phyloP scores from a whole-genome alignment of 768 basidiomycete genomes.

The Peribolospora kevripleyi region DNA sequence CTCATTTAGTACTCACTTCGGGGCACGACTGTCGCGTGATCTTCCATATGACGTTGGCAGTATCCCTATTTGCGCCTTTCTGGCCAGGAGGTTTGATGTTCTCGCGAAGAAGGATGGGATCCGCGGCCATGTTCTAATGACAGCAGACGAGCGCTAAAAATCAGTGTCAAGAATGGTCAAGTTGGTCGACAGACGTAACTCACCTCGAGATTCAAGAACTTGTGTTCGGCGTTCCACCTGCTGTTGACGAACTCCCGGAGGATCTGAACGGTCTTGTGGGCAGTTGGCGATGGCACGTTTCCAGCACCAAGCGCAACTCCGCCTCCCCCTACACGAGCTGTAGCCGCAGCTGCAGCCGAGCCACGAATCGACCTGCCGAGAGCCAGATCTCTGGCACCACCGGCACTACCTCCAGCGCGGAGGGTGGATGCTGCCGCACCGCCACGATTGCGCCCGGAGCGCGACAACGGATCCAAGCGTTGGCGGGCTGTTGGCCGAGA shows the following conservation, averaged over 20 bases:
- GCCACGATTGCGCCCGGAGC: no score
- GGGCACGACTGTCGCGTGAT: slow-evolving; percentile 56
- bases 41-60: slow-evolving; percentile 65
- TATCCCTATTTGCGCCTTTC: slow-evolving; percentile 30
- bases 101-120: slow-evolving; percentile 47
- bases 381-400: no score
- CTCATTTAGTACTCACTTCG: slow-evolving; percentile 25
- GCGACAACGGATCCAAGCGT: no score
- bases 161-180: neutral
- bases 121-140: slow-evolving; percentile 46
- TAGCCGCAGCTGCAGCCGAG: no score
- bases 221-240: slow-evolving; percentile 43
- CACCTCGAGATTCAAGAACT: slow-evolving; percentile 63
- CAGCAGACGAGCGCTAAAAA: slow-evolving; percentile 4
- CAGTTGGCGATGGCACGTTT: no score
- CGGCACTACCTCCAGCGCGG: no score
- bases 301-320: no score
- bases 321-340: no score
- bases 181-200: slow-evolving; percentile 16
- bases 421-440: no score
- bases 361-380: no score
- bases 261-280: slow-evolving; percentile 25
- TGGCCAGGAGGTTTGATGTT: slow-evolving; percentile 45
- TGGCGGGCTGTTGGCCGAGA: no score
- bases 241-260: slow-evolving; percentile 51